Conservation (phyloP, 345 rosid species). For the Microthlaspi erraticum region DNA sequence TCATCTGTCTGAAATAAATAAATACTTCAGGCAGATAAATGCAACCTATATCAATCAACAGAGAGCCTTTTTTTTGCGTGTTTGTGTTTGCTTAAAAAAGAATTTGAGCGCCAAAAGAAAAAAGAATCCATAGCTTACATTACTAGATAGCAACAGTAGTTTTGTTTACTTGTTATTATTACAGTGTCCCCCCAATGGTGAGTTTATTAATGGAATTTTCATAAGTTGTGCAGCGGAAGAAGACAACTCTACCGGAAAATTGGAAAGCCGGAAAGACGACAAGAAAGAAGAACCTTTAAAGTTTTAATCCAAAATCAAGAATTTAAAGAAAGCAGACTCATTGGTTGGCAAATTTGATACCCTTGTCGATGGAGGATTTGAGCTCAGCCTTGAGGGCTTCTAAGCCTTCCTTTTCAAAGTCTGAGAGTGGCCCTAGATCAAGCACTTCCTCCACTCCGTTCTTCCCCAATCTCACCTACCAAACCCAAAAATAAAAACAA, state of each 20-base stretch:
- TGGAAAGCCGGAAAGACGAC: background rate
- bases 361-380: conserved; percentile 48
- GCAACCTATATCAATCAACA: background rate
- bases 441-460: conserved; percentile 63
- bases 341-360: conserved; percentile 49
- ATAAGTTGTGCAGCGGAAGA: background rate
- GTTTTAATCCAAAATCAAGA: conserved; percentile 15
- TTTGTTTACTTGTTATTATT: background rate
- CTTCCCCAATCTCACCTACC: conserved; percentile 72
- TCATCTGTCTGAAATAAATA: conserved; percentile 24
- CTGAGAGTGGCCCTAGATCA: conserved; percentile 59
- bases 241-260: conserved; percentile 16
- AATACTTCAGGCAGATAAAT: conserved; percentile 17
- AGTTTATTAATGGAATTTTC: conserved; percentile 13
- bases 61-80: too few species aligned
- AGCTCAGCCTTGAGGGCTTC: conserved; percentile 69
- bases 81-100: too few species aligned
- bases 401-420: conserved; percentile 57
- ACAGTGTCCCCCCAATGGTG: conserved; percentile 1
- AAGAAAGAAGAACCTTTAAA: background rate
- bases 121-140: conserved; percentile 3
- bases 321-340: background rate
- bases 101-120: background rate
- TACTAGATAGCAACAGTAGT: background rate
- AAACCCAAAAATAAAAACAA: background rate